These are phyloP conservation scores for Dichotomopilus funicola DNA, from an alignment of 2,329 filamentous ascomycete species.

Conservation along the genomic window DNA sequence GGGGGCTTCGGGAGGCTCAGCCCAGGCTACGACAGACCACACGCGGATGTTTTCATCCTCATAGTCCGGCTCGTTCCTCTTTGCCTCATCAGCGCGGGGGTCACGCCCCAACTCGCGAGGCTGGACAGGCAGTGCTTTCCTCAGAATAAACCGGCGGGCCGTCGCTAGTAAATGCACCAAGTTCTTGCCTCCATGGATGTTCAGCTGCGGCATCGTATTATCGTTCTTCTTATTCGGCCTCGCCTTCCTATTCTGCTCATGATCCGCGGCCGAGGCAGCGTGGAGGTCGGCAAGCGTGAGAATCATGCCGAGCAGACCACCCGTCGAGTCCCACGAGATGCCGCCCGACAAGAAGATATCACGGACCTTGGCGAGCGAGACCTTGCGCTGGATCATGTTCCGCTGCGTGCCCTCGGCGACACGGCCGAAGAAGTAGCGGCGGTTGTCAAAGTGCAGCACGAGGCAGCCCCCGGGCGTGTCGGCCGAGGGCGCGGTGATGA, in stretches of 20 bases:
- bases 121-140: slow-evolving; percentile 70
- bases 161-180: slow-evolving; percentile 76
- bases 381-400: slow-evolving; percentile 60
- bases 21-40: slow-evolving; percentile 63
- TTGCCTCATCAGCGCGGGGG: slow-evolving; percentile 35
- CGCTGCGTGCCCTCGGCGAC: slow-evolving; percentile 81
- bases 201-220: slow-evolving; percentile 6
- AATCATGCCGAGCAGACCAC: slow-evolving; percentile 78
- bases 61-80: slow-evolving; percentile 60
- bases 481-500: slow-evolving; percentile 75
- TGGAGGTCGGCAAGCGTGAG: slow-evolving; percentile 71
- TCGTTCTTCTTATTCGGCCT: slow-evolving; percentile 31
- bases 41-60: slow-evolving; percentile 71
- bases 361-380: slow-evolving; percentile 57
- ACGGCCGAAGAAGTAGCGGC: slow-evolving; percentile 80
- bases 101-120: slow-evolving; percentile 59
- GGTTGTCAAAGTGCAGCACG: slow-evolving; percentile 71
- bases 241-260: slow-evolving; percentile 34
- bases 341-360: slow-evolving; percentile 79
- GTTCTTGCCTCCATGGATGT: slow-evolving; percentile 72
- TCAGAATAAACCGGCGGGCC: slow-evolving; percentile 75
- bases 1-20: background rate
- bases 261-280: slow-evolving; percentile 39
- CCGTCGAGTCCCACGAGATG: slow-evolving; percentile 67
- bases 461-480: slow-evolving; percentile 80